Conservation (phyloP, 2,329 filamentous ascomycete genomes). For the Microsporum ferrugineum region DNA sequence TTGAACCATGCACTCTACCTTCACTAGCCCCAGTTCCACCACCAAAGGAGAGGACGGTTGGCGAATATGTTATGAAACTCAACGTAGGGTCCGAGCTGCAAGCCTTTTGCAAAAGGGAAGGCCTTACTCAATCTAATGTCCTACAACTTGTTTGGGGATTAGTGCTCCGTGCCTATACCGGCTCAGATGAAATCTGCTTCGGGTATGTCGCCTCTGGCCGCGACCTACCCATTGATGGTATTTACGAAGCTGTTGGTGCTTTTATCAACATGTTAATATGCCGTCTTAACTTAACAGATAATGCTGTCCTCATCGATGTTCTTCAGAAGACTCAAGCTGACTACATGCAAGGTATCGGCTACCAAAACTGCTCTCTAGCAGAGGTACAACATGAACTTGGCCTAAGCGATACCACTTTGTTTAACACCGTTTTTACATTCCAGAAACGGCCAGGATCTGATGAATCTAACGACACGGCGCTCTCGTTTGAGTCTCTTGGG, state of each 20-base stretch:
- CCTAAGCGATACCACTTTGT: constrained; percentile 26
- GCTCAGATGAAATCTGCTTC: constrained; percentile 30
- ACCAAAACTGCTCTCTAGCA: constrained; percentile 42
- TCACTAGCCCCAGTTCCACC: constrained; percentile 7
- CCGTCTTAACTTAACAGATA: constrained; percentile 31
- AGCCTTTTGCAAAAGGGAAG: constrained; percentile 11
- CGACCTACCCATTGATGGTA: constrained; percentile 27
- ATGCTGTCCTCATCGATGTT: constrained; percentile 28
- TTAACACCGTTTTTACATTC: constrained; percentile 35
- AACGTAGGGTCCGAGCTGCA: constrained; percentile 9
- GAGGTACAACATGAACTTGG: constrained; percentile 36
- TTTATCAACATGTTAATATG: constrained; percentile 48
- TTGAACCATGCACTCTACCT: constrained; percentile 25
- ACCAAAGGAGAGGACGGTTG: constrained; percentile 1
- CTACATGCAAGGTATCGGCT: constrained; percentile 36
- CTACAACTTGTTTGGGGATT: constrained; percentile 46
- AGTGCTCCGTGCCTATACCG: constrained; percentile 26
- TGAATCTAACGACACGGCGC: constrained; percentile 17
- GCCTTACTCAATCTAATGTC: constrained; percentile 34
- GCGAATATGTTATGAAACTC: constrained; percentile 10
- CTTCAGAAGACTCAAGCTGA: constrained; percentile 37
- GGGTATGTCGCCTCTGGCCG: constrained; percentile 32
- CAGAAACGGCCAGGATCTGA: constrained; percentile 25
- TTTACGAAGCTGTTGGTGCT: constrained; percentile 30
- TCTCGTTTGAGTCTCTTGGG: constrained; percentile 10